A percentile compares a stretch with the other conserved stretches of the same genome.
Conservation (phyloP, 1,139 yeast species). For the Petasospora fabianii region DNA sequence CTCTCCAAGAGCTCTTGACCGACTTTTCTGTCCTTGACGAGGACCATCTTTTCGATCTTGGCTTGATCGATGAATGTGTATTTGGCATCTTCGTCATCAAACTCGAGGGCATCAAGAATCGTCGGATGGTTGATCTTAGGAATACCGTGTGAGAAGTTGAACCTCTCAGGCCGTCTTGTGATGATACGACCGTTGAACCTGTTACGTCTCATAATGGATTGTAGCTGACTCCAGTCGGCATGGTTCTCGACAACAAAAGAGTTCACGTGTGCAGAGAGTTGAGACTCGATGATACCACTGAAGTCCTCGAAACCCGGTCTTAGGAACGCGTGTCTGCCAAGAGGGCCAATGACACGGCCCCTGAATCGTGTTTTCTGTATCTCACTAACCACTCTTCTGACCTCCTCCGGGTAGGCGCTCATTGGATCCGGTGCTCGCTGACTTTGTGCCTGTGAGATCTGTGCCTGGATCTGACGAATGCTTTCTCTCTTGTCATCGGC, state of each 20-base stretch:
- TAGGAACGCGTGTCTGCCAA: conserved; percentile 61
- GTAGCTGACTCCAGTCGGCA: conserved; percentile 54
- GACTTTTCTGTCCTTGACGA: conserved; percentile 47
- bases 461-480: conserved; percentile 14
- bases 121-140: conserved; percentile 40
- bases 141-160: conserved; percentile 43
- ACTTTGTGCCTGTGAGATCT: conserved; percentile 3
- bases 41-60: conserved; percentile 54
- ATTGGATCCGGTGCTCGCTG: conserved; percentile 19
- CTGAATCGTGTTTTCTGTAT: conserved; percentile 42
- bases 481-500: conserved; percentile 19
- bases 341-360: conserved; percentile 72
- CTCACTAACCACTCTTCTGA: conserved; percentile 39
- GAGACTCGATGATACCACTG: conserved; percentile 58
- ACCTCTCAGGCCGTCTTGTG: conserved; percentile 53
- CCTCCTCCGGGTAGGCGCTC: conserved; percentile 45
- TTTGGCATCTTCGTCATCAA: conserved; percentile 51
- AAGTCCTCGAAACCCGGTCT: conserved; percentile 55
- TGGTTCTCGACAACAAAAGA: conserved; percentile 67
- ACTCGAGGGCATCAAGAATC: conserved; percentile 56
- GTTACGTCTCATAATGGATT: conserved; percentile 39
- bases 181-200: conserved; percentile 39
- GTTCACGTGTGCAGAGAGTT: conserved; percentile 45
- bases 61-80: conserved; percentile 64
- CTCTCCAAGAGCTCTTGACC: conserved; percentile 46